These are phyloP conservation scores for Termitomyces sp. DNA, from an alignment of 768 basidiomycete species.

Conservation along the genomic window DNA sequence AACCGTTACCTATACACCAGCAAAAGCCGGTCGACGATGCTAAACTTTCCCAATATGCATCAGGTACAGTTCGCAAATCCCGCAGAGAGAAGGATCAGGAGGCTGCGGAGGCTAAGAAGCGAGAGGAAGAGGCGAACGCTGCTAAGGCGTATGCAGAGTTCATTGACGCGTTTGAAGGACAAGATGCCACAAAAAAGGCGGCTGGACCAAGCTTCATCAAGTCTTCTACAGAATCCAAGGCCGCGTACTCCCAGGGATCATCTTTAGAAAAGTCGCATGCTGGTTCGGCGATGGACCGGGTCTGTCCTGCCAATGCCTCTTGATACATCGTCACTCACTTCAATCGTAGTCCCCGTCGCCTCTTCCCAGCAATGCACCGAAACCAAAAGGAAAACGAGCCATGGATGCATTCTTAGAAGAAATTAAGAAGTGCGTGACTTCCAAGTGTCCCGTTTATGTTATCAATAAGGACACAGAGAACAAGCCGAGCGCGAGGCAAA, in stretches of 20 bases:
- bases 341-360: constrained; percentile 52
- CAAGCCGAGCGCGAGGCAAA: constrained; percentile 89
- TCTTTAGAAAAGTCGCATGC: constrained; percentile 17
- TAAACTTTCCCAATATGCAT: constrained; percentile 80
- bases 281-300: constrained; percentile 9
- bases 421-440: constrained; percentile 70
- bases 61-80: constrained; percentile 86
- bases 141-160: constrained; percentile 82
- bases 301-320: constrained; percentile 3
- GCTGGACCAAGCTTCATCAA: constrained; percentile 56
- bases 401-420: constrained; percentile 97
- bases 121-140: constrained; percentile 76
- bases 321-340: background rate
- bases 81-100: constrained; percentile 91
- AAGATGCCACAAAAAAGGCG: constrained; percentile 47
- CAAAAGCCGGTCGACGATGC: constrained; percentile 82
- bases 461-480: constrained; percentile 50
- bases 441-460: background rate
- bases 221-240: constrained; percentile 47
- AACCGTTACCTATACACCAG: constrained; percentile 51
- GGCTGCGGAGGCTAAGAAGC: constrained; percentile 84
- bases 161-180: constrained; percentile 78
- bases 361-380: constrained; percentile 41
- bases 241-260: constrained; percentile 38
- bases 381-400: constrained; percentile 89